Conservation (phyloP, 148 eudicot genomes). For the Dianthus caryophyllus region DNA sequence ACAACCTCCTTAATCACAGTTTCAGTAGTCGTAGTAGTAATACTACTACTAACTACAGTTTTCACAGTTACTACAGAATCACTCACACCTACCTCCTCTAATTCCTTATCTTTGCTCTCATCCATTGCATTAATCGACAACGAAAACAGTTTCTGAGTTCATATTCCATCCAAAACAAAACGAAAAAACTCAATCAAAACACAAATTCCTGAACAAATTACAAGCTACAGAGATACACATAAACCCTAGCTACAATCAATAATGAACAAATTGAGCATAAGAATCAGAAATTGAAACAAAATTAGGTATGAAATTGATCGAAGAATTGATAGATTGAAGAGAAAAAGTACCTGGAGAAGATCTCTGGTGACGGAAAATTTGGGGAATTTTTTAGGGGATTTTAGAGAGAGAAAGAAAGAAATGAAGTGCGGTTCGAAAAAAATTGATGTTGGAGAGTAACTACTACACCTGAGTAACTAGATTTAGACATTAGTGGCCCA, state of each 20-base stretch:
- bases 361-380: constrained; percentile 7
- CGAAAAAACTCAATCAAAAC: constrained; percentile 6
- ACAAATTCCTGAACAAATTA: background rate
- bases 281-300: background rate
- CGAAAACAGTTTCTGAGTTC: constrained; percentile 19
- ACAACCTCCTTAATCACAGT: constrained; percentile 5
- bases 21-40: constrained; percentile 12
- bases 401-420: constrained; percentile 11
- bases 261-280: background rate
- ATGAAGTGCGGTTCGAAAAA: constrained; percentile 5
- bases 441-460: too few relatives aligned
- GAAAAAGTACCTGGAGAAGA: constrained; percentile 22
- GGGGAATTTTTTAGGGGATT: constrained; percentile 21
- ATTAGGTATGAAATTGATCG: background rate
- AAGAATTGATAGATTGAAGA: constrained; percentile 14
- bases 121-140: constrained; percentile 24
- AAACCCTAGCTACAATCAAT: constrained; percentile 13
- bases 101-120: constrained; percentile 19
- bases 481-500: too few relatives aligned
- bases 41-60: constrained; percentile 7
- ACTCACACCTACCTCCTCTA: constrained; percentile 5
- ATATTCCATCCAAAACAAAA: constrained; percentile 1
- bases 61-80: constrained; percentile 16
- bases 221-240: background rate
- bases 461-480: too few relatives aligned